Conservation (phyloP, 2,329 filamentous ascomycete genomes). For the Neofusicoccum sp. region DNA sequence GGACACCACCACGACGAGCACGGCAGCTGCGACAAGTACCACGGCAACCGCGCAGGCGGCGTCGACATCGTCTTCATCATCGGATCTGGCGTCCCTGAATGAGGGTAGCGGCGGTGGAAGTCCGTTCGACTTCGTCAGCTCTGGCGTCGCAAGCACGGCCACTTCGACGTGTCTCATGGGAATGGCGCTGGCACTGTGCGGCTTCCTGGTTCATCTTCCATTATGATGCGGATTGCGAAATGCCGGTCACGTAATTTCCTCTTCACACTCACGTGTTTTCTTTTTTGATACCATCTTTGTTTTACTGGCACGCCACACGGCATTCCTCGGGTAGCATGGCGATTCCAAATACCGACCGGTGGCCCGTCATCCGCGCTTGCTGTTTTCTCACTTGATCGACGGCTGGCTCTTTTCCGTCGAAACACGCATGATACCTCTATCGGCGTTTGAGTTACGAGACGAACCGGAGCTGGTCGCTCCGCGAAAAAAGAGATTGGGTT, state of each 20-base stretch:
- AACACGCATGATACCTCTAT: not conserved
- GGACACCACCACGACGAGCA: not conserved
- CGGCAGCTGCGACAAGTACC: slow-evolving; percentile 1
- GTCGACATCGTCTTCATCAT: slow-evolving; percentile 26
- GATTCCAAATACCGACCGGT: not conserved
- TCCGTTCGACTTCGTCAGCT: slow-evolving; percentile 41
- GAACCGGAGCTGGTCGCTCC: not conserved
- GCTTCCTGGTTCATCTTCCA: not conserved
- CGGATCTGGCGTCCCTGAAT: slow-evolving; percentile 29
- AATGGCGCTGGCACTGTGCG: not conserved
- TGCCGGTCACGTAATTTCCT: not conserved
- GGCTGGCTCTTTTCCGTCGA: slow-evolving; percentile 7
- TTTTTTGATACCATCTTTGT: slow-evolving; percentile 18
- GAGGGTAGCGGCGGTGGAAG: slow-evolving; percentile 43
- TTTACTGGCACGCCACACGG: slow-evolving; percentile 5
- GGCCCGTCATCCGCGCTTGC: too few species aligned
- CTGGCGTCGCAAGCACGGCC: not conserved
- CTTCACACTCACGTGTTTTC: not conserved
- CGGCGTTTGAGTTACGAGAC: not conserved
- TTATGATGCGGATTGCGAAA: not conserved
- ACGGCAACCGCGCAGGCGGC: slow-evolving; percentile 9
- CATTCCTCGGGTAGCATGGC: not conserved
- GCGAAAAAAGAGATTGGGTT: not conserved
- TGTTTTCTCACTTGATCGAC: too few species aligned
- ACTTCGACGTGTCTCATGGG: slow-evolving; percentile 1